phyloP scores from a whole-genome alignment of 1,284 basidiomycete species.

The Exsudoporus floridanus region DNA sequence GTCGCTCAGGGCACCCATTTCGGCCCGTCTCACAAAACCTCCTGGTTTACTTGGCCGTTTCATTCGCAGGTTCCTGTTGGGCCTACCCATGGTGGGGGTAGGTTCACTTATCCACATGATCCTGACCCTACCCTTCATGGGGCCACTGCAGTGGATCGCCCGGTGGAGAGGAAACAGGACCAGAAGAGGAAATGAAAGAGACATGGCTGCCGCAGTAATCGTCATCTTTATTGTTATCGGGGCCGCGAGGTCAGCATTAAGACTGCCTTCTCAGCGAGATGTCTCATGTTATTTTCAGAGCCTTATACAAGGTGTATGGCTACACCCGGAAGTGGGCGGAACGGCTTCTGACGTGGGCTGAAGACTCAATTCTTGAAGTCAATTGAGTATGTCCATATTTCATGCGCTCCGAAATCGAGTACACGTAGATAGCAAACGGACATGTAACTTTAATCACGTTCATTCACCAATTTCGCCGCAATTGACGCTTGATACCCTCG shows the following conservation, averaged over 20 bases:
- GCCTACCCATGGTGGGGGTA: constrained; percentile 73
- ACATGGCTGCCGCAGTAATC: constrained; percentile 64
- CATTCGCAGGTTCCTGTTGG: constrained; percentile 66
- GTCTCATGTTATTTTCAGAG: constrained; percentile 43
- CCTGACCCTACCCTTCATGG: constrained; percentile 57
- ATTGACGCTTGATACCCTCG: constrained; percentile 64
- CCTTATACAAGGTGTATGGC: constrained; percentile 66
- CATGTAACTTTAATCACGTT: constrained; percentile 3
- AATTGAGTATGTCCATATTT: constrained; percentile 35
- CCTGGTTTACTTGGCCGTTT: constrained; percentile 52
- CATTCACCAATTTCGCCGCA: constrained; percentile 62
- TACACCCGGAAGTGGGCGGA: constrained; percentile 60
- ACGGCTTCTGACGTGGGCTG: constrained; percentile 64
- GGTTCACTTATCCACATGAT: constrained; percentile 73
- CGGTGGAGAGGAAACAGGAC: constrained; percentile 58
- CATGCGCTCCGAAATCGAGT: constrained; percentile 11
- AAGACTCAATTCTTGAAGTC: constrained; percentile 78
- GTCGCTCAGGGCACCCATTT: constrained; percentile 13
- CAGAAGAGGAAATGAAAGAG: constrained; percentile 51
- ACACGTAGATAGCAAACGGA: constrained; percentile 18
- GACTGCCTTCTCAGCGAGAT: background rate
- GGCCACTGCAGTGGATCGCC: constrained; percentile 65
- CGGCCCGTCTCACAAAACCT: constrained; percentile 12
- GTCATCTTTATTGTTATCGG: constrained; percentile 63
- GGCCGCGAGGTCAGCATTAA: constrained; percentile 52